Percentiles rank a stretch among this genome's conserved stretches.
phyloP scores from a whole-genome alignment of 305 asterid species.

The Solanum hybrid region DNA sequence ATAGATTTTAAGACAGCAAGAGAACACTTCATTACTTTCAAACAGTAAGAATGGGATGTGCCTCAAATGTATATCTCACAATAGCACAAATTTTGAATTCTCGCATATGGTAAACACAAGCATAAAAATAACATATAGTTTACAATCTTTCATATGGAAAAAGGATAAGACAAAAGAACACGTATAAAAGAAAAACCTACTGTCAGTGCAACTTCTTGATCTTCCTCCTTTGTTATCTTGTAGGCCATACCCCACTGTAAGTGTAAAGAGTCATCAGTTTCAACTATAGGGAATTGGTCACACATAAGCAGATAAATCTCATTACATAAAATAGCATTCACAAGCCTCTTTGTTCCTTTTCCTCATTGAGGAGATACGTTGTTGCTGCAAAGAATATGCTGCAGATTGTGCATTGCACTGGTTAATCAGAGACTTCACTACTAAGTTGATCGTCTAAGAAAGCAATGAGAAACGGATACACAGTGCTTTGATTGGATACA shows the following conservation, averaged over 20 bases:
- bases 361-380: not conserved
- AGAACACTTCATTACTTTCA: not conserved
- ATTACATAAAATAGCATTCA: not conserved
- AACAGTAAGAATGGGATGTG: not conserved
- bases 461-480: not conserved
- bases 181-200: conserved; percentile 17
- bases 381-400: not conserved
- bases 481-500: not conserved
- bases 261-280: not conserved
- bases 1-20: not conserved
- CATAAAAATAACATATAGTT: not conserved
- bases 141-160: not conserved
- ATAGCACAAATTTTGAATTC: not conserved
- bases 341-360: not conserved
- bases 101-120: not conserved
- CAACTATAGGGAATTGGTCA: not conserved
- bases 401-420: not conserved
- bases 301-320: not conserved
- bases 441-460: not conserved
- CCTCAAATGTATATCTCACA: not conserved
- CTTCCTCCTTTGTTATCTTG: conserved; percentile 59
- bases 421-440: not conserved
- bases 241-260: conserved; percentile 91
- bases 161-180: not conserved
- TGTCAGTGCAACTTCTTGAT: conserved; percentile 67